Conservation (phyloP, 1,284 basidiomycete genomes). For the Trametes hirsuta region DNA sequence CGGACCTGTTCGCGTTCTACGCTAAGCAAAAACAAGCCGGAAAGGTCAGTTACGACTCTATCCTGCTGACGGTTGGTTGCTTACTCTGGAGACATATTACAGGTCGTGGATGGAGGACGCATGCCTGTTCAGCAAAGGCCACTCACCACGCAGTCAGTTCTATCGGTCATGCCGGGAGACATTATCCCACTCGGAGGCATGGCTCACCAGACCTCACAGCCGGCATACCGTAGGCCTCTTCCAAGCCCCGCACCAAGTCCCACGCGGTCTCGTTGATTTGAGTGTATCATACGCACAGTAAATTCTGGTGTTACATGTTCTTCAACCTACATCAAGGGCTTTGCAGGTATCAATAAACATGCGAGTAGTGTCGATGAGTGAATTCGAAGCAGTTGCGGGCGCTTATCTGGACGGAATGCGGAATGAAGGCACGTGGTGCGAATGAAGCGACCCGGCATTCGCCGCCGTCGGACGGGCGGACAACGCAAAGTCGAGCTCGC, state of each 20-base stretch:
- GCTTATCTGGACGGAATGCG: background rate
- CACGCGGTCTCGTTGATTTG: background rate
- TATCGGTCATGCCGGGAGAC: slow-evolving; percentile 8
- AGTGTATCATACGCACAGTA: background rate
- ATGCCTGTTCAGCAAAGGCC: background rate
- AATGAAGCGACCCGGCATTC: slow-evolving; percentile 17
- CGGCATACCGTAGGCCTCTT: slow-evolving; percentile 16
- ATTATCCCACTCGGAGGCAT: background rate
- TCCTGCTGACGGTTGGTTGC: background rate
- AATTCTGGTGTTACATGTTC: background rate
- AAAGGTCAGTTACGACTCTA: slow-evolving; percentile 32
- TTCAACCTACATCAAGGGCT: too few species aligned
- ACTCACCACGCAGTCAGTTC: background rate
- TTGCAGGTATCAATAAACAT: too few species aligned
- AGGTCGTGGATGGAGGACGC: slow-evolving; percentile 9
- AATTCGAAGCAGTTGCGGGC: background rate
- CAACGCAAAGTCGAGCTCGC: slow-evolving; percentile 28
- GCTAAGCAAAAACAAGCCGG: slow-evolving; percentile 62
- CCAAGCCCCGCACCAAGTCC: slow-evolving; percentile 20
- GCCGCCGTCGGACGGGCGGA: slow-evolving; percentile 14
- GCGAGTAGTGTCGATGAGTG: background rate
- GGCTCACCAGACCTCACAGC: background rate
- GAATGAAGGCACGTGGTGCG: slow-evolving; percentile 6
- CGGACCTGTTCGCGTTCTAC: slow-evolving; percentile 73
- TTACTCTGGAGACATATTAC: background rate